Evolutionary conservation across 257 asterid genomes (phyloP).

Genomic region (Solanum neorickii): DNA sequence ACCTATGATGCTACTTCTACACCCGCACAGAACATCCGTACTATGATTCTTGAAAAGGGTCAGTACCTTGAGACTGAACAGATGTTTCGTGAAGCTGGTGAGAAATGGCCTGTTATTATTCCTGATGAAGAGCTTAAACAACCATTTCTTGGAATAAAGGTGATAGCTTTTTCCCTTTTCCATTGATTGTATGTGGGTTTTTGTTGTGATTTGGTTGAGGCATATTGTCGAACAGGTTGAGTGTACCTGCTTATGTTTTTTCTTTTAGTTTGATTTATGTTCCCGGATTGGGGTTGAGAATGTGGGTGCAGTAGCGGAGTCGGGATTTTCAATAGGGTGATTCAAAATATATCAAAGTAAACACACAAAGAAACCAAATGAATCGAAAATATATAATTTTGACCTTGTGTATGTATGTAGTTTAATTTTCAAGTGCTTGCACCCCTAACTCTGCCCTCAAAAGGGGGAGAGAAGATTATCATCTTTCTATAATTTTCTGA

Average conservation of each 20-base stretch:
- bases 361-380: neutral
- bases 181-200: neutral
- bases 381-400: neutral
- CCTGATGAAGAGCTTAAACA: slow-evolving; percentile 57
- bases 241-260: neutral
- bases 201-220: neutral
- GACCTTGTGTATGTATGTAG: neutral
- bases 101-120: slow-evolving; percentile 84
- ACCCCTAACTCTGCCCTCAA: neutral
- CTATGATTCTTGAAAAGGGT: slow-evolving; percentile 84
- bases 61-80: slow-evolving; percentile 79
- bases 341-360: neutral
- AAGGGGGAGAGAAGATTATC: neutral
- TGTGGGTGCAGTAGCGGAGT: neutral
- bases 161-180: neutral
- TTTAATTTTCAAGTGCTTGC: neutral
- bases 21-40: slow-evolving; percentile 71
- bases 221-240: slow-evolving; percentile 32
- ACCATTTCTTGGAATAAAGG: slow-evolving; percentile 73
- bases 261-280: neutral
- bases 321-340: neutral
- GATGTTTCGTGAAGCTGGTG: slow-evolving; percentile 88
- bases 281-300: neutral
- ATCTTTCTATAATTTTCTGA: neutral
- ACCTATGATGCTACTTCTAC: slow-evolving; percentile 75